Evolutionary conservation across 139 green algal genomes (phyloP).

Genomic region (Tetradesmus lagerheimii): DNA sequence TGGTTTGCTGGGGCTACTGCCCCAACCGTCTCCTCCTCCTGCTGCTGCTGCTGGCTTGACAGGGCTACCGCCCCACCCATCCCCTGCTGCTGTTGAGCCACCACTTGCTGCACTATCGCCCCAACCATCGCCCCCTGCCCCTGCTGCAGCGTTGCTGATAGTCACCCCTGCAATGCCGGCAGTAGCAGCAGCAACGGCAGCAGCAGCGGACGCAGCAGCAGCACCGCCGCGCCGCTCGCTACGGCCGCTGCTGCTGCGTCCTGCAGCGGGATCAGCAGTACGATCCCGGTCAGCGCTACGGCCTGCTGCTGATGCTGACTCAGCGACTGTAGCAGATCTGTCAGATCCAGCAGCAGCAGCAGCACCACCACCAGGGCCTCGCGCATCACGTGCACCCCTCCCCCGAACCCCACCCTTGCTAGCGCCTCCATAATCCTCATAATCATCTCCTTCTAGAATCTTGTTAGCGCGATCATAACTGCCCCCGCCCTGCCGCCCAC

Average conservation of each 20-base stretch:
- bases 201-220: slow-evolving; percentile 20
- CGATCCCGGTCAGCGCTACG: background rate
- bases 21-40: background rate
- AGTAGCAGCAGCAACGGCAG: slow-evolving; percentile 17
- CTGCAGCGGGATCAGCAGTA: background rate
- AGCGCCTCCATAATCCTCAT: slow-evolving; percentile 3
- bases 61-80: background rate
- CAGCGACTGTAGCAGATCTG: background rate
- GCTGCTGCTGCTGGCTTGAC: background rate
- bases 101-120: background rate
- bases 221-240: background rate
- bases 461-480: background rate
- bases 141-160: background rate
- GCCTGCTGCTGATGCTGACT: background rate
- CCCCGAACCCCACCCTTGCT: background rate
- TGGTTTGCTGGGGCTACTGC: background rate
- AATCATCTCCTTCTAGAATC: slow-evolving; percentile 12
- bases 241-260: too few relatives aligned
- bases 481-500: background rate
- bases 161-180: background rate
- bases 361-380: background rate
- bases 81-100: background rate
- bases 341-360: background rate
- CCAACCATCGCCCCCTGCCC: background rate
- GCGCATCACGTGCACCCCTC: background rate